Evolutionary conservation across 805 yeast genomes (phyloP).

Genomic region (Kregervanrija delftensis): DNA sequence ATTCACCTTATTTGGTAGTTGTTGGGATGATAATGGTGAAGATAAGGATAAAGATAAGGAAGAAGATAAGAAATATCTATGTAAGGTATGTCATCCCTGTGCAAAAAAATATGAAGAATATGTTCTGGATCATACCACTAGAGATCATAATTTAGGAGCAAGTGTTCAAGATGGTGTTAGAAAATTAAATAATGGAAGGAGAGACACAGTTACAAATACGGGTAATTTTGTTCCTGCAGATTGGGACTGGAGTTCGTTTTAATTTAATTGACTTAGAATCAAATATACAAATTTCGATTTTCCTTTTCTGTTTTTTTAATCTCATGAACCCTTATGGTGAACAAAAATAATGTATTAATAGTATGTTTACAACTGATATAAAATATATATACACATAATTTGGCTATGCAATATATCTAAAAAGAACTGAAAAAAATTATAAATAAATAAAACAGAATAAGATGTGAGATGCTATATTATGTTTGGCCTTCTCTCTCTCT

Average conservation of each 20-base stretch:
- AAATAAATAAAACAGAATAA: not conserved
- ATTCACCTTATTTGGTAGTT: constrained; percentile 28
- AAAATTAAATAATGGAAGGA: constrained; percentile 11
- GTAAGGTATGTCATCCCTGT: constrained; percentile 30
- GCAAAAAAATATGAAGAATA: constrained; percentile 29
- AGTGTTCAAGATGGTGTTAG: constrained; percentile 9
- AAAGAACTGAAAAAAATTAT: not conserved
- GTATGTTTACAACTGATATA: not conserved
- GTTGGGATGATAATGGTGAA: constrained; percentile 11
- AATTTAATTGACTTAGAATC: not conserved
- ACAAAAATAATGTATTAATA: not conserved
- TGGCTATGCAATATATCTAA: not conserved
- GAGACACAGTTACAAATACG: constrained; percentile 10
- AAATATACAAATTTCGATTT: not conserved
- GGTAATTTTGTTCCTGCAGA: constrained; percentile 26
- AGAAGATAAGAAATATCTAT: constrained; percentile 21
- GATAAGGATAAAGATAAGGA: constrained; percentile 2
- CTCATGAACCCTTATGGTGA: too few species aligned
- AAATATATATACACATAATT: too few species aligned
- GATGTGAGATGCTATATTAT: not conserved
- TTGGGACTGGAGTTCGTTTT: constrained; percentile 36
- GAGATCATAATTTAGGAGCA: constrained; percentile 21
- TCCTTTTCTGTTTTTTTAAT: not conserved
- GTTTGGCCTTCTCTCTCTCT: constrained; percentile 17
- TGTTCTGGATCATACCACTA: constrained; percentile 24